These are phyloP conservation scores for Pichia kudriavzevii DNA, from an alignment of 1,139 yeast species.

Conservation along the genomic window DNA sequence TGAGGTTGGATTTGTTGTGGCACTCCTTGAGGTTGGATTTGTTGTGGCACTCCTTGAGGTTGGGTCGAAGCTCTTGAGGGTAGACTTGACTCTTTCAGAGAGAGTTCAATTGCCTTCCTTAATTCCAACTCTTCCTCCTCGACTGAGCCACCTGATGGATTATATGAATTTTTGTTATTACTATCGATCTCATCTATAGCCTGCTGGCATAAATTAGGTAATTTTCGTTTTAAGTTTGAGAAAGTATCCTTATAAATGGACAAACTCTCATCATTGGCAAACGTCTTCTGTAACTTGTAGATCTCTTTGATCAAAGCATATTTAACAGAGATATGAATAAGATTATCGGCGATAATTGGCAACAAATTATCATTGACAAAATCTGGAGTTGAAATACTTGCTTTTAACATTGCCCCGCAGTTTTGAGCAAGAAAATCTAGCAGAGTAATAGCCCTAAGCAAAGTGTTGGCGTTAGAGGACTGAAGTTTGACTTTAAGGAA, in stretches of 20 bases:
- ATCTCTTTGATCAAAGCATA: conserved; percentile 58
- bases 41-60: neutral
- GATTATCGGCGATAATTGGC: conserved; percentile 46
- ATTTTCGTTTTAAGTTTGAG: conserved; percentile 32
- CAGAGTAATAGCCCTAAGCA: conserved; percentile 64
- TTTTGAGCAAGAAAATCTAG: conserved; percentile 80
- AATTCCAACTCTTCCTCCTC: conserved; percentile 68
- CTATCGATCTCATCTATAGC: conserved; percentile 24
- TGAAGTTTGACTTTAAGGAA: conserved; percentile 47
- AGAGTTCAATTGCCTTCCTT: conserved; percentile 67
- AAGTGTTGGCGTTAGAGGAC: conserved; percentile 70
- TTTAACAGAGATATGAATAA: conserved; percentile 65
- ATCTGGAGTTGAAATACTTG: conserved; percentile 65
- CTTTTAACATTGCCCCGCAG: conserved; percentile 83
- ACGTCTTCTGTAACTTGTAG: conserved; percentile 49
- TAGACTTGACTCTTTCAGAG: conserved; percentile 51
- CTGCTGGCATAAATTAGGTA: conserved; percentile 38
- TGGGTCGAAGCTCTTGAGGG: no score
- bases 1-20: conserved; percentile 5
- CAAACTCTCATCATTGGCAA: conserved; percentile 67
- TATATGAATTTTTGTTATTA: conserved; percentile 4
- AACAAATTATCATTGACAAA: conserved; percentile 52
- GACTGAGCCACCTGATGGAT: conserved; percentile 8
- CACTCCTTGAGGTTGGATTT: conserved; percentile 3
- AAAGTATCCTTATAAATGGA: conserved; percentile 62